A percentile compares a stretch with the other conserved stretches of the same genome.
phyloP scores from a whole-genome alignment of 208 protist genomes.

The Angomonas deanei region DNA sequence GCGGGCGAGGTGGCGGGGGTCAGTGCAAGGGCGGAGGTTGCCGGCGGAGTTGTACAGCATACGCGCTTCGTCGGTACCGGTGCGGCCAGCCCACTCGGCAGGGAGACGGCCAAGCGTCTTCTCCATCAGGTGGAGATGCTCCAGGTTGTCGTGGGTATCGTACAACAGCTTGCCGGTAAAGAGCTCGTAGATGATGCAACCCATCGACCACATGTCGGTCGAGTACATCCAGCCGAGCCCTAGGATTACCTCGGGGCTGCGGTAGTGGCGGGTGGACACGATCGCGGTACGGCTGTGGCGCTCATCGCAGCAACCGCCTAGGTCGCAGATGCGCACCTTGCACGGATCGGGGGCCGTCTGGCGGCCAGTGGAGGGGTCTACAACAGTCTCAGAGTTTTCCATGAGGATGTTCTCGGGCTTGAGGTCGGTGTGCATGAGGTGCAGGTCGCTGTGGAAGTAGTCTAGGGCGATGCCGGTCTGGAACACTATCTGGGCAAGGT shows the following conservation, averaged over 20 bases:
- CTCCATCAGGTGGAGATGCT: slow-evolving; percentile 80
- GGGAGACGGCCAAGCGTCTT: slow-evolving; percentile 59
- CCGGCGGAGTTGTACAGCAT: slow-evolving; percentile 42
- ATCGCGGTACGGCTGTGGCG: slow-evolving; percentile 32
- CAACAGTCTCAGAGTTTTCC: slow-evolving; percentile 47
- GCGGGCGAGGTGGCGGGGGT: slow-evolving; percentile 54
- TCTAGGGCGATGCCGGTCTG: slow-evolving; percentile 64
- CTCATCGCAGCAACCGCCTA: slow-evolving; percentile 34
- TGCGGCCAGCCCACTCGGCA: slow-evolving; percentile 39
- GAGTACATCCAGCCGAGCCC: slow-evolving; percentile 59
- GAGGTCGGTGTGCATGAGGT: slow-evolving; percentile 78
- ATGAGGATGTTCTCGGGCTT: slow-evolving; percentile 84
- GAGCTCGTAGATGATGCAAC: slow-evolving; percentile 80
- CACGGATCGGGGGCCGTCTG: slow-evolving; percentile 35
- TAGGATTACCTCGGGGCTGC: slow-evolving; percentile 69
- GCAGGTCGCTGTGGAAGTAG: slow-evolving; percentile 70
- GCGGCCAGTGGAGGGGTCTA: slow-evolving; percentile 71
- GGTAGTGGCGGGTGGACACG: slow-evolving; percentile 48
- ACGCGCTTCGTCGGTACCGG: slow-evolving; percentile 45
- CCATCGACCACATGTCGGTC: slow-evolving; percentile 75
- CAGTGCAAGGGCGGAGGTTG: slow-evolving; percentile 48
- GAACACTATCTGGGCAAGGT: slow-evolving; percentile 76
- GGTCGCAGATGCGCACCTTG: slow-evolving; percentile 58
- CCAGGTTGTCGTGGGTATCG: slow-evolving; percentile 58
- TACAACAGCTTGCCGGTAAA: slow-evolving; percentile 68